Conservation (phyloP, 2,329 filamentous ascomycete genomes). For the Pleomassaria siparia region DNA sequence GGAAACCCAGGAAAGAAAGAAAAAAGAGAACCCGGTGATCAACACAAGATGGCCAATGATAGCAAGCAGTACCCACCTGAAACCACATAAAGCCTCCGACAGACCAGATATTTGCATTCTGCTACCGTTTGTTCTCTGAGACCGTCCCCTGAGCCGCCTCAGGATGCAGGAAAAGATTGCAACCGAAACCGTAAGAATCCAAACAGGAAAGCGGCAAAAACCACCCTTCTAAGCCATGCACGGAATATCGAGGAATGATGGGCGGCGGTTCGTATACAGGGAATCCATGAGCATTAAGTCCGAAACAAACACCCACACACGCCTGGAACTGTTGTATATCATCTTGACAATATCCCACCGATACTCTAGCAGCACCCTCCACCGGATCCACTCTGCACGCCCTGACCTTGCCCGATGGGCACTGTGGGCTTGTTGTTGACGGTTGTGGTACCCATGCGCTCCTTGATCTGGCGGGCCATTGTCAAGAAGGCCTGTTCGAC, state of each 20-base stretch:
- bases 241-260: constrained; percentile 26
- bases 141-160: not conserved
- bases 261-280: constrained; percentile 21
- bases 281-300: constrained; percentile 35
- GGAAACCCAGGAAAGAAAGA: constrained; percentile 22
- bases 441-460: constrained; percentile 96
- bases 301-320: constrained; percentile 33
- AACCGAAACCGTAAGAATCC: constrained; percentile 29
- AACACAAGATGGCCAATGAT: constrained; percentile 32
- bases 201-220: constrained; percentile 24
- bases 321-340: constrained; percentile 27
- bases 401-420: constrained; percentile 91
- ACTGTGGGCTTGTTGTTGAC: constrained; percentile 99
- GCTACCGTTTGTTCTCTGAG: constrained; percentile 10
- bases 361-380: constrained; percentile 82
- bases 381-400: constrained; percentile 82
- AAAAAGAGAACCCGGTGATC: constrained; percentile 25
- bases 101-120: constrained; percentile 9
- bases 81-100: constrained; percentile 8
- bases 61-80: constrained; percentile 16
- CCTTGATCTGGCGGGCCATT: constrained; percentile 99
- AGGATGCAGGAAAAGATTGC: constrained; percentile 22
- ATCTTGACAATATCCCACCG: constrained; percentile 13
- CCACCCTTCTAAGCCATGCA: constrained; percentile 36
- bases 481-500: constrained; percentile 99